These are phyloP conservation scores for Backusella macrospora DNA, from an alignment of 192 early-diverging fungal species.

Conservation along the genomic window DNA sequence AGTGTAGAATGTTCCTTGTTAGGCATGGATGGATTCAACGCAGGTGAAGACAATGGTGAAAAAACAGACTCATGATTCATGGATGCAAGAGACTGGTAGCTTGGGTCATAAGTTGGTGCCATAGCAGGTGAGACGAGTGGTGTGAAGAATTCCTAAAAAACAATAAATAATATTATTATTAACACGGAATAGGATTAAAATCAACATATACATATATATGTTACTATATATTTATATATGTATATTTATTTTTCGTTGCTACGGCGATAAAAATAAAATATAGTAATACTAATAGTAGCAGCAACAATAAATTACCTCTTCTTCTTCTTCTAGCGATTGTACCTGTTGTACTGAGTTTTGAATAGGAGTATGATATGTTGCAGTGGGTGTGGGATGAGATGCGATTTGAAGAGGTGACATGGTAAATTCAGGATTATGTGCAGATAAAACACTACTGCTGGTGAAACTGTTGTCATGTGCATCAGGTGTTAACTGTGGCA, in stretches of 20 bases:
- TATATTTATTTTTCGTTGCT: too few species aligned
- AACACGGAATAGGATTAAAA: background rate
- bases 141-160: slow-evolving; percentile 50
- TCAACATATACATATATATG: background rate
- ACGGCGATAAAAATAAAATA: too few species aligned
- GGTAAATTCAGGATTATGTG: slow-evolving; percentile 33
- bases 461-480: slow-evolving; percentile 28
- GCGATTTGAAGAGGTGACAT: slow-evolving; percentile 44
- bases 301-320: slow-evolving; percentile 19
- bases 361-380: slow-evolving; percentile 26
- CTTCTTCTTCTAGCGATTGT: slow-evolving; percentile 22
- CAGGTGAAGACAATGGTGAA: slow-evolving; percentile 70
- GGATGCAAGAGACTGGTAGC: slow-evolving; percentile 20
- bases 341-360: background rate
- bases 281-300: background rate
- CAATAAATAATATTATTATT: slow-evolving; percentile 10
- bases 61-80: slow-evolving; percentile 45
- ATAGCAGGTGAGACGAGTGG: slow-evolving; percentile 74
- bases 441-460: slow-evolving; percentile 25
- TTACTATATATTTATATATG: background rate
- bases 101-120: slow-evolving; percentile 54
- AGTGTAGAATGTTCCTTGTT: slow-evolving; percentile 13
- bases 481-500: slow-evolving; percentile 37
- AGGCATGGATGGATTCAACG: slow-evolving; percentile 47
- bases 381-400: slow-evolving; percentile 17